Evolutionary conservation across 768 basidiomycete genomes (phyloP).

Genomic region (Leccinum longicurvipes): DNA sequence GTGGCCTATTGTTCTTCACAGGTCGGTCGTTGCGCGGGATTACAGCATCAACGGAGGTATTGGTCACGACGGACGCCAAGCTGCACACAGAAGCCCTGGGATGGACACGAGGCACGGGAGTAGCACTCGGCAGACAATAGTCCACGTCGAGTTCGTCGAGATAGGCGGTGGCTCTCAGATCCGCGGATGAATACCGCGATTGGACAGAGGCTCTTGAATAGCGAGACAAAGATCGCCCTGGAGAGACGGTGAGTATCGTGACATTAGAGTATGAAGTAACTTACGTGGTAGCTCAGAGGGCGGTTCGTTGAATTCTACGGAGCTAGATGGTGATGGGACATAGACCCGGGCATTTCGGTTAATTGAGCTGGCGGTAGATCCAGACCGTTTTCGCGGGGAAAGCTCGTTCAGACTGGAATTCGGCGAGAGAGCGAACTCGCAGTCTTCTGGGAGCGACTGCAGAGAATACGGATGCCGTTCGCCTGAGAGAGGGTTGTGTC

Average conservation of each 20-base stretch:
- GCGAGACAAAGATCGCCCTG: slow-evolving; percentile 18
- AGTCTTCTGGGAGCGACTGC: slow-evolving; percentile 51
- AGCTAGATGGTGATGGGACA: slow-evolving; percentile 5
- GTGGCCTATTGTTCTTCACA: slow-evolving; percentile 8
- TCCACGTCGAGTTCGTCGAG: slow-evolving; percentile 32
- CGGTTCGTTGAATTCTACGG: slow-evolving; percentile 6
- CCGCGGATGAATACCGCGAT: slow-evolving; percentile 31
- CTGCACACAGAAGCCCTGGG: slow-evolving; percentile 48
- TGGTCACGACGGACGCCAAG: slow-evolving; percentile 55
- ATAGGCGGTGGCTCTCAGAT: slow-evolving; percentile 21
- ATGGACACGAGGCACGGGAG: slow-evolving; percentile 12
- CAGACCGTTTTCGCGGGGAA: slow-evolving; percentile 17
- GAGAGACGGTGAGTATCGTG: neutral
- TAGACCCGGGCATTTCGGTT: slow-evolving; percentile 24
- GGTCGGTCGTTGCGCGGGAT: slow-evolving; percentile 38
- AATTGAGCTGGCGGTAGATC: slow-evolving; percentile 9
- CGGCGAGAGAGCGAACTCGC: slow-evolving; percentile 34
- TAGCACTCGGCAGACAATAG: slow-evolving; percentile 23
- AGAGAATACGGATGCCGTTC: slow-evolving; percentile 29
- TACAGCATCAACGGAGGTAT: slow-evolving; percentile 55
- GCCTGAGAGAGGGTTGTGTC: slow-evolving; percentile 24
- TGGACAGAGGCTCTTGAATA: slow-evolving; percentile 28
- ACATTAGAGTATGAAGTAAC: neutral
- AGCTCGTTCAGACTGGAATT: slow-evolving; percentile 6
- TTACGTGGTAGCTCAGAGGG: slow-evolving; percentile 8